Evolutionary conservation across 1,284 basidiomycete species (phyloP).

Genomic region (Amylostereum chailletii): DNA sequence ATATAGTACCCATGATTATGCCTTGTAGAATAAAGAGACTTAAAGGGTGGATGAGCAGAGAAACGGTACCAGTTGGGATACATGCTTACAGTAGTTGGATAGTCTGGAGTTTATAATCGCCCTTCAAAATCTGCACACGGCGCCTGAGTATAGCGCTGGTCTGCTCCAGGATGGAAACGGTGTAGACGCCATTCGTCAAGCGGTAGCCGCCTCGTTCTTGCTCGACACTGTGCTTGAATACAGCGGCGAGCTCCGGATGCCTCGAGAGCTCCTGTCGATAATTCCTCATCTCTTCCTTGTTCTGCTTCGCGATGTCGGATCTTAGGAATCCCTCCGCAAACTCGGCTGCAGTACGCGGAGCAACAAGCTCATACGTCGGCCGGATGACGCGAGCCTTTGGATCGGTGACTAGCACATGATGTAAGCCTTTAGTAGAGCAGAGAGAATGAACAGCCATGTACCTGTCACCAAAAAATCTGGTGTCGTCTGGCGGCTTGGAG

Average conservation of each 20-base stretch:
- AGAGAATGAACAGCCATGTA: too few species aligned
- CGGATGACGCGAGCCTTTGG: conserved; percentile 46
- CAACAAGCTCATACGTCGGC: conserved; percentile 32
- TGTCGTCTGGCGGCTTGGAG: conserved; percentile 45
- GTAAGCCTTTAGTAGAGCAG: too few species aligned
- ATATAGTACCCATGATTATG: conserved; percentile 72
- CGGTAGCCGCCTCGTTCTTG: too few species aligned
- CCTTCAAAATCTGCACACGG: conserved; percentile 59
- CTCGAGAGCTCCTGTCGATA: too few species aligned
- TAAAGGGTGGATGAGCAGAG: neutral
- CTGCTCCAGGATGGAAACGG: conserved; percentile 39
- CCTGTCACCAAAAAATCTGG: conserved; percentile 46
- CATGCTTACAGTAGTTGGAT: conserved; percentile 17
- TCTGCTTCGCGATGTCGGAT: too few species aligned
- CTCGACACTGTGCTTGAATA: too few species aligned
- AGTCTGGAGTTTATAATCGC: conserved; percentile 36
- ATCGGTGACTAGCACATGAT: conserved; percentile 34
- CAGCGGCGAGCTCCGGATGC: too few species aligned
- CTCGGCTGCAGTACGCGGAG: conserved; percentile 56
- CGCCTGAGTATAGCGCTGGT: conserved; percentile 57
- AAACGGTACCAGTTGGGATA: neutral
- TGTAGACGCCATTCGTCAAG: conserved; percentile 20
- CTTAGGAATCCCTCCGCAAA: conserved; percentile 28
- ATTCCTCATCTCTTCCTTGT: too few species aligned
- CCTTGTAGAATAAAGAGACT: conserved; percentile 51